Evolutionary conservation across 1,284 basidiomycete genomes (phyloP), one percentile per base, ranked within the genome.

Genomic region (Termitomyces sp.): DNA sequence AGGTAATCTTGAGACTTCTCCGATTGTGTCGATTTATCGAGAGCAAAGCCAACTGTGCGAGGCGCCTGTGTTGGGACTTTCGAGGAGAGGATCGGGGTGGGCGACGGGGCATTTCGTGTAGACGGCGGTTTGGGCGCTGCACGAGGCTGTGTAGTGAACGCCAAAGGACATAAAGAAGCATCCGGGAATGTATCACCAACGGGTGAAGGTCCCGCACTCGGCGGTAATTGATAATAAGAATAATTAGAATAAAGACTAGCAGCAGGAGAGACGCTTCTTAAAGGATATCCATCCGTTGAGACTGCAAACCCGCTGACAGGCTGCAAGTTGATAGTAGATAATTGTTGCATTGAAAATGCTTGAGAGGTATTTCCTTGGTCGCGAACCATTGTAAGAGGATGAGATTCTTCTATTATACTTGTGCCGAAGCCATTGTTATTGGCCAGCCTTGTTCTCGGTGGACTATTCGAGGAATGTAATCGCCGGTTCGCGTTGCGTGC

Each of bases 211-310:
- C 64, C 60, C 19, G 70, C 62, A 52, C 70, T 73, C 43, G 83
- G 13, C 28, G 42, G 80, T 42, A 82, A 68, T 44, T 77, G 78
- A 58, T 88, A 88, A 63, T 79, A 87, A 1, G 84, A 87, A 63
- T 87, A 86, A 17, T 66, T 68, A 8, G 84, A 86, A 67, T 87
- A 87, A 24, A 86, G 56, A 60, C 83, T 86, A 13, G 67, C 68
- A 17, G 30, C 39, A 30, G 77, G 68, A 0, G 79, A 77, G 21
- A 61, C 67, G 12, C 67, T 60, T 57, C 77, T 72, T 33, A 70
- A 49, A 30, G 71, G 48, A 2, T 54, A 50, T 45, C 53, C 34
- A 30, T 50, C 53, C 19, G 10, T 24, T 48, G 24, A 10, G 47
- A 38, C n/a, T 33, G 43, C 31, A 19, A 42, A 21, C 17, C 34